Evolutionary conservation across 768 basidiomycete species (phyloP).

Genomic region (Coprinopsis marcescibilis): DNA sequence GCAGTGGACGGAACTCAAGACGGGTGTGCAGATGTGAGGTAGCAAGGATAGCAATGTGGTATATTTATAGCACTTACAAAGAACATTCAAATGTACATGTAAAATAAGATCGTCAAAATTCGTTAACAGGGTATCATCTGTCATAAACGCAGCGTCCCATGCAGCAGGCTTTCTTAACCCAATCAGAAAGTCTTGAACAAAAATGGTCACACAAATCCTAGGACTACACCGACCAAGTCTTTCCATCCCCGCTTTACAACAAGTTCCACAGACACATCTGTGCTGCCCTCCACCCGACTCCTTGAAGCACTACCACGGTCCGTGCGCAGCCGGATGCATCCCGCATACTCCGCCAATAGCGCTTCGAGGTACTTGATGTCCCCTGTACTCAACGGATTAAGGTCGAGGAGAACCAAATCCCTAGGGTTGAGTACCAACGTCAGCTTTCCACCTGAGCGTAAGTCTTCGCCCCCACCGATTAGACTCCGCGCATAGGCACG

Average conservation of each 20-base stretch:
- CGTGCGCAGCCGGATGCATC: too few relatives aligned
- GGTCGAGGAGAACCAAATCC: slow-evolving; percentile 62
- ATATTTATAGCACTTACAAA: too few relatives aligned
- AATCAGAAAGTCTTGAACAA: too few relatives aligned
- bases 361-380: slow-evolving; percentile 78
- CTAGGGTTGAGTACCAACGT: slow-evolving; percentile 45
- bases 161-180: too few relatives aligned
- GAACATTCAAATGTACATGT: too few relatives aligned
- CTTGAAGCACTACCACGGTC: too few relatives aligned
- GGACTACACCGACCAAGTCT: slow-evolving; percentile 40
- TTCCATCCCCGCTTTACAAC: slow-evolving; percentile 45
- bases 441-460: slow-evolving; percentile 19
- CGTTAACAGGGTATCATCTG: too few relatives aligned
- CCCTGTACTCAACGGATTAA: slow-evolving; percentile 64
- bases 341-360: slow-evolving; percentile 62
- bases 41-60: too few relatives aligned
- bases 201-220: slow-evolving; percentile 43
- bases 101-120: too few relatives aligned
- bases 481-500: slow-evolving; percentile 4
- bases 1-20: too few relatives aligned
- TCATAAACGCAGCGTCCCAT: too few relatives aligned
- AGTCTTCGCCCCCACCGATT: slow-evolving; percentile 12
- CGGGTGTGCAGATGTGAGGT: too few relatives aligned
- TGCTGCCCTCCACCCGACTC: slow-evolving; percentile 44
- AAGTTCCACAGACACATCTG: slow-evolving; percentile 31